Evolutionary conservation across 2,329 filamentous ascomycete genomes (phyloP), one percentile per base, ranked within the genome.

Genomic region (Incumbomyces delicatus): DNA sequence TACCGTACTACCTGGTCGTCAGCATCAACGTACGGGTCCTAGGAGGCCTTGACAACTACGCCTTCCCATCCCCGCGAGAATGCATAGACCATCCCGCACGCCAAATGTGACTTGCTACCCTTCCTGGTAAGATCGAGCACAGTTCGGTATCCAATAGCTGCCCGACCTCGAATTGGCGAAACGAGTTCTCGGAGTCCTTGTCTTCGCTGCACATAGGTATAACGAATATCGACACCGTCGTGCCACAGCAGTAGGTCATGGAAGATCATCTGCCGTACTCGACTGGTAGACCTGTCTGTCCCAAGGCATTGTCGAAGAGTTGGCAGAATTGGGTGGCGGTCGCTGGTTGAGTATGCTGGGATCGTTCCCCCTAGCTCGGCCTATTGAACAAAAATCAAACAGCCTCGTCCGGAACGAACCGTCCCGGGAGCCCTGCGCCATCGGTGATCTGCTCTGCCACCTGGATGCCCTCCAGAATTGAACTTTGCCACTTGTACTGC

Each of bases 331-430:
- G 68, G 70, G 10, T 62, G 56, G 32, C 83, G 76, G 61, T 94
- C 88, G 43, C 67, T 60, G 0, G 87, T 94, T 40, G 87, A 90
- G 54, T 94, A n/a, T n/a, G n/a, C n/a, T n/a, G n/a, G n/a, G n/a
- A n/a, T n/a, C n/a, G n/a, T n/a, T n/a, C n/a, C 86, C 60, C 44
- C n/a, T n/a, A n/a, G n/a, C n/a, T n/a, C n/a, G n/a, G n/a, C n/a
- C n/a, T n/a, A n/a, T n/a, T n/a, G n/a, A n/a, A n/a, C n/a, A n/a
- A n/a, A n/a, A n/a, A n/a, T n/a, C n/a, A n/a, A n/a, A n/a, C n/a
- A n/a, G n/a, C n/a, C n/a, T n/a, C n/a, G n/a, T n/a, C n/a, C n/a
- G n/a, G n/a, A n/a, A n/a, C n/a, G n/a, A n/a, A n/a, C n/a, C n/a
- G n/a, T n/a, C n/a, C n/a, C n/a, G n/a, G n/a, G n/a, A n/a, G n/a